Percentiles rank a stretch among this genome's conserved stretches.
phyloP scores from a whole-genome alignment of 352 stramenopile species.

The Phytopythium chamaehyphon region DNA sequence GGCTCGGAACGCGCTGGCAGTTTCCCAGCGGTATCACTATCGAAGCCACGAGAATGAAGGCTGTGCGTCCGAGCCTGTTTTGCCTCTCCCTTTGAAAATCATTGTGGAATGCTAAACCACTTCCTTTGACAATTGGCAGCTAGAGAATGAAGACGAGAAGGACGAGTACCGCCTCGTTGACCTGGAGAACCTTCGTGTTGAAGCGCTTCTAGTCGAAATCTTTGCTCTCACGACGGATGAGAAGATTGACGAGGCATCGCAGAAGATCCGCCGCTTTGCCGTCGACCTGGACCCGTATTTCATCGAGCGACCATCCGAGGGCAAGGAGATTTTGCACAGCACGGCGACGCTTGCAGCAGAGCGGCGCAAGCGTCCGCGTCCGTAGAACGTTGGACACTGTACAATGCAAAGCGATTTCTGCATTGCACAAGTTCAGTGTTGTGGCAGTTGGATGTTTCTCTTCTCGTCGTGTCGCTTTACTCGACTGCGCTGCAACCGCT shows the following conservation, averaged over 20 bases:
- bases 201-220: constrained; percentile 84
- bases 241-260: constrained; percentile 79
- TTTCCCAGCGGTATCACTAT: constrained; percentile 82
- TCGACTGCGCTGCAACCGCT: too few relatives aligned
- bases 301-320: constrained; percentile 75
- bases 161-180: constrained; percentile 83
- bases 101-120: too few relatives aligned
- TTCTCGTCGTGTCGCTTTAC: too few relatives aligned
- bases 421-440: neutral
- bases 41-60: constrained; percentile 83
- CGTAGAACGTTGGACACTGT: constrained; percentile 15
- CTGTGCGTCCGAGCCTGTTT: constrained; percentile 26
- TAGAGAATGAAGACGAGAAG: constrained; percentile 79
- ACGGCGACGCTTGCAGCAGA: constrained; percentile 77
- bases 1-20: constrained; percentile 76
- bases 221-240: constrained; percentile 81
- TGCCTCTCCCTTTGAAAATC: too few relatives aligned
- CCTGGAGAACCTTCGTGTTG: constrained; percentile 76
- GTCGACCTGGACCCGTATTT: constrained; percentile 83
- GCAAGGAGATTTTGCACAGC: constrained; percentile 82
- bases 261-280: constrained; percentile 80
- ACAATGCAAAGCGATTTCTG: neutral
- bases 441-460: too few relatives aligned
- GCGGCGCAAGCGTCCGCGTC: constrained; percentile 66
- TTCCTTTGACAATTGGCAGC: constrained; percentile 20